phyloP scores from a whole-genome alignment of 1,284 basidiomycete species.

The Cutaneotrichosporon cyanovorans region DNA sequence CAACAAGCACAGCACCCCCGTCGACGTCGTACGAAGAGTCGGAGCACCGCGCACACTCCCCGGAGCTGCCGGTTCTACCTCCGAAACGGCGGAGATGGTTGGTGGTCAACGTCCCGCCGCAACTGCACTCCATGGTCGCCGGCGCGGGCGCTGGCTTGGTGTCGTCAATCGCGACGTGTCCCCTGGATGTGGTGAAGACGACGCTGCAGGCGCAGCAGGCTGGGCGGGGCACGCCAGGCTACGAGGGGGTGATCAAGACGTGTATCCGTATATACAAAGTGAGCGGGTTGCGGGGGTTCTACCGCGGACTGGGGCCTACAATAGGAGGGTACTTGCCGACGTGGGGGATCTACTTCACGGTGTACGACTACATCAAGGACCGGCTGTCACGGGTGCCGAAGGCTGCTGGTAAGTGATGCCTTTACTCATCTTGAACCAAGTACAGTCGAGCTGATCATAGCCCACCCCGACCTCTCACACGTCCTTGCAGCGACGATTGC shows the following conservation, averaged over 20 bases:
- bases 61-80: too few relatives aligned
- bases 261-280: slow-evolving; percentile 62
- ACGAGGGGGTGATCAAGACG: slow-evolving; percentile 71
- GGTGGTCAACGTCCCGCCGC: slow-evolving; percentile 20
- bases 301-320: slow-evolving; percentile 90
- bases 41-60: too few relatives aligned
- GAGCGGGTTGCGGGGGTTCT: slow-evolving; percentile 76
- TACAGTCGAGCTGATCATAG: slow-evolving; percentile 11
- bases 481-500: slow-evolving; percentile 88
- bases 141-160: slow-evolving; percentile 67
- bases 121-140: slow-evolving; percentile 47
- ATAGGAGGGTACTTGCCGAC: slow-evolving; percentile 90
- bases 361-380: slow-evolving; percentile 87
- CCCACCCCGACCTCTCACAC: slow-evolving; percentile 49
- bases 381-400: slow-evolving; percentile 22
- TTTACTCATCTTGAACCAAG: too few relatives aligned
- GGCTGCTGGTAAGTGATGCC: too few relatives aligned
- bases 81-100: too few relatives aligned
- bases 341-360: slow-evolving; percentile 97
- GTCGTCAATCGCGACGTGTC: slow-evolving; percentile 89
- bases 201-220: slow-evolving; percentile 83
- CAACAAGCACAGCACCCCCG: neutral
- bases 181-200: slow-evolving; percentile 95
- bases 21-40: neutral
- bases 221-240: slow-evolving; percentile 58